phyloP scores from a whole-genome alignment of 2,329 filamentous ascomycete genomes.

The Monosporascus sp. region DNA sequence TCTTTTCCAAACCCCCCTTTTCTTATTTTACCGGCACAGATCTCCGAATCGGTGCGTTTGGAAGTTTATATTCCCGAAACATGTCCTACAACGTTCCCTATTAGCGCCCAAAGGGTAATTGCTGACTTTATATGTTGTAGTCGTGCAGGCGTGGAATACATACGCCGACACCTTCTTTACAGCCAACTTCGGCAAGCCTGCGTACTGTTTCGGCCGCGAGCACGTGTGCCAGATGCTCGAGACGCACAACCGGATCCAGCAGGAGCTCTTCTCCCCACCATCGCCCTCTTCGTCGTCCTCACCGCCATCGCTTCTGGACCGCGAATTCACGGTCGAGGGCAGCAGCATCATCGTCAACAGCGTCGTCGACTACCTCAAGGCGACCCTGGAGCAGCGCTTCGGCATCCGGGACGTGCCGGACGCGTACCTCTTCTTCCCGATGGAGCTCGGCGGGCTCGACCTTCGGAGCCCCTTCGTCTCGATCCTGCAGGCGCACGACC shows the following conservation, averaged over 20 bases:
- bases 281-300: neutral
- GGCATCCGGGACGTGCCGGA: conserved; percentile 35
- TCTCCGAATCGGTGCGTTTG: too few relatives aligned
- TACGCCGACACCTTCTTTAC: conserved; percentile 43
- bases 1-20: too few relatives aligned
- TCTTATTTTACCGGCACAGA: too few relatives aligned
- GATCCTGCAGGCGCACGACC: conserved; percentile 32
- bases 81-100: too few relatives aligned
- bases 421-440: conserved; percentile 42
- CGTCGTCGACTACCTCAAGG: conserved; percentile 26
- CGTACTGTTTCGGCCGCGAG: conserved; percentile 39
- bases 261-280: conserved; percentile 29
- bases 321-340: neutral
- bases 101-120: too few relatives aligned
- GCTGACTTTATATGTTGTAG: too few relatives aligned
- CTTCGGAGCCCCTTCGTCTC: conserved; percentile 42
- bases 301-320: too few relatives aligned
- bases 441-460: conserved; percentile 40
- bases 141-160: conserved; percentile 39
- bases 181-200: conserved; percentile 40
- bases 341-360: conserved; percentile 12
- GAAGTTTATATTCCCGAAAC: too few relatives aligned
- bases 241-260: conserved; percentile 37
- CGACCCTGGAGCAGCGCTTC: conserved; percentile 29
- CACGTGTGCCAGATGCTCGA: conserved; percentile 39